These are phyloP conservation scores for Penicillium lividum DNA, from an alignment of 495 filamentous ascomycete species.

Conservation along the genomic window DNA sequence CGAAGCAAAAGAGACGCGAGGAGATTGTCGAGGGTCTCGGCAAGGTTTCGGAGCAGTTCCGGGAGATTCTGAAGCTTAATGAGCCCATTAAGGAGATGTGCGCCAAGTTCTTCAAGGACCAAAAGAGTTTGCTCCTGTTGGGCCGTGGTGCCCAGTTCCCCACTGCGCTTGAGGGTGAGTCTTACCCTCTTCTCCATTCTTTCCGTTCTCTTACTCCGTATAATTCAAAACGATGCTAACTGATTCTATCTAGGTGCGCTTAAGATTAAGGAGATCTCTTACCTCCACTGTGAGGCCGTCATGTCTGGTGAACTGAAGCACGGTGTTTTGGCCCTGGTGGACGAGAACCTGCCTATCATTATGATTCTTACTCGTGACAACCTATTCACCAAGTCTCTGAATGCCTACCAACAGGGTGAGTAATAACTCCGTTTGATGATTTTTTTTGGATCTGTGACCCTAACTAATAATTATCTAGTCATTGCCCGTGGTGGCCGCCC, in stretches of 20 bases:
- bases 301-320: conserved; percentile 99
- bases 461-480: conserved; percentile 49
- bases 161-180: conserved; percentile 87
- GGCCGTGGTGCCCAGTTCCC: conserved; percentile 95
- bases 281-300: conserved; percentile 98
- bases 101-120: conserved; percentile 87
- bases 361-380: conserved; percentile 98
- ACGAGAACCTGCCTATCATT: conserved; percentile 97
- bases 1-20: conserved; percentile 87
- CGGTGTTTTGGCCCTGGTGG: conserved; percentile 93
- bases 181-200: not conserved
- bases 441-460: not conserved
- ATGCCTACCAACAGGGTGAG: conserved; percentile 96
- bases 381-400: conserved; percentile 94
- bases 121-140: conserved; percentile 91
- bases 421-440: conserved; percentile 4
- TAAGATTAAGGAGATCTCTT: conserved; percentile 99
- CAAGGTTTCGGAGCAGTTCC: conserved; percentile 88
- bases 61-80: conserved; percentile 83
- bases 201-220: not conserved
- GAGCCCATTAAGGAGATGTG: conserved; percentile 92
- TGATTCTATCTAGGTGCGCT: conserved; percentile 60
- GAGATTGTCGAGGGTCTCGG: conserved; percentile 95
- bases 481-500: conserved; percentile 91
- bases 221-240: conserved; percentile 3